These are phyloP conservation scores for Pythium dissotocum DNA, from an alignment of 352 stramenopile genomes.

Conservation along the genomic window DNA sequence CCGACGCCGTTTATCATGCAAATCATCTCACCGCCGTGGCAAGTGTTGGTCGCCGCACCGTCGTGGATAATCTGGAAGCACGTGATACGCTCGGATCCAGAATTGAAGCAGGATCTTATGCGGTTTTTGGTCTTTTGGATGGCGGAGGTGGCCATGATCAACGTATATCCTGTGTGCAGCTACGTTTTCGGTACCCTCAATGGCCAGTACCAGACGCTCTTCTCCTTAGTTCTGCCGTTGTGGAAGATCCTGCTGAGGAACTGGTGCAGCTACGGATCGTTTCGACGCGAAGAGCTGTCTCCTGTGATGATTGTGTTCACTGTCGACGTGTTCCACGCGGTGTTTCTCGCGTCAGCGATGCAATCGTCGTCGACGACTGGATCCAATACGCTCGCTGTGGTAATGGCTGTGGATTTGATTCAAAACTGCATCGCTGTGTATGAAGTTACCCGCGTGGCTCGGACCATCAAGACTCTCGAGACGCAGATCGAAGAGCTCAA, in stretches of 20 bases:
- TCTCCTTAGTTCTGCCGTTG: not conserved
- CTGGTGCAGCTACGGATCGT: not conserved
- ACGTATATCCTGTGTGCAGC: slow-evolving; percentile 10
- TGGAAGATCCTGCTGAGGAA: slow-evolving; percentile 8
- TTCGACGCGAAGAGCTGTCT: slow-evolving; percentile 9
- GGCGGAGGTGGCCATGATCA: not conserved
- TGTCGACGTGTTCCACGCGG: slow-evolving; percentile 18
- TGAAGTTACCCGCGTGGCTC: not conserved
- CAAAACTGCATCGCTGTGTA: not conserved
- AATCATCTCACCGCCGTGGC: not conserved
- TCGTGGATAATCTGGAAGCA: slow-evolving; percentile 13
- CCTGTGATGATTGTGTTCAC: slow-evolving; percentile 8
- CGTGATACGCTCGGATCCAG: not conserved
- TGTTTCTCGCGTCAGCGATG: slow-evolving; percentile 21
- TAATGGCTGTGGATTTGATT: slow-evolving; percentile 11
- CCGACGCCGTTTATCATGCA: slow-evolving; percentile 14
- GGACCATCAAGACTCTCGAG: not conserved
- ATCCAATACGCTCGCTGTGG: not conserved
- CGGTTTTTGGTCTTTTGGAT: not conserved
- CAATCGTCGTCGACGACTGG: slow-evolving; percentile 3
- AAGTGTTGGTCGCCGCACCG: not conserved
- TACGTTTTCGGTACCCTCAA: slow-evolving; percentile 3
- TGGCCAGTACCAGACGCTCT: not conserved
- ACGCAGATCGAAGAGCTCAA: not conserved
- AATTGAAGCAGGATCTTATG: not conserved